These are phyloP conservation scores for Eucalyptus paniculata DNA, from an alignment of 345 rosid species.

Conservation along the genomic window DNA sequence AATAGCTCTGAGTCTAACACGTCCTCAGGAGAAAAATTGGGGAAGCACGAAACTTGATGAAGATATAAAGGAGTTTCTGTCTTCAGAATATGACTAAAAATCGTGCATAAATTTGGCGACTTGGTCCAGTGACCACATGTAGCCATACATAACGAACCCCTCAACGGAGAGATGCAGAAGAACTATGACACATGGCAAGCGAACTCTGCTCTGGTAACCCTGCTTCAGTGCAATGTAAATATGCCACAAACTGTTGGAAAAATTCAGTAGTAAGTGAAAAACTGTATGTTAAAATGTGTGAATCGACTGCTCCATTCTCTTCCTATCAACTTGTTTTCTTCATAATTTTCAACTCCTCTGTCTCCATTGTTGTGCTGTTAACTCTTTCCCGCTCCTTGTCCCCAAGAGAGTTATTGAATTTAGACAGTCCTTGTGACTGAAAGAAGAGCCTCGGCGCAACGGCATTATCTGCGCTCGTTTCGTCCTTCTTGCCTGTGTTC, in stretches of 20 bases:
- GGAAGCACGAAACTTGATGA: not conserved
- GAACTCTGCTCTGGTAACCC: no score
- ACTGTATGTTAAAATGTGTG: not conserved
- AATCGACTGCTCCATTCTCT: not conserved
- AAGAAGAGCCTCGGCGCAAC: not conserved
- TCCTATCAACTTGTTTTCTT: not conserved
- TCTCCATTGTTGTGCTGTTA: not conserved
- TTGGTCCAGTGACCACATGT: not conserved
- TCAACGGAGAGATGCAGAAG: not conserved
- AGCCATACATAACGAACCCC: not conserved
- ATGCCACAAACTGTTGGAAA: not conserved
- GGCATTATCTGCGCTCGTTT: not conserved
- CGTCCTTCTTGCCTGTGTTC: not conserved
- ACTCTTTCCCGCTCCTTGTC: not conserved
- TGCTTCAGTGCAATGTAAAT: not conserved
- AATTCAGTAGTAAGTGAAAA: not conserved
- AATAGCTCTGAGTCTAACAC: not conserved
- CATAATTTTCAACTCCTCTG: not conserved
- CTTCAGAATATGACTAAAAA: not conserved
- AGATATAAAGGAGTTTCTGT: not conserved
- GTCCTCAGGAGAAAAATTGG: not conserved
- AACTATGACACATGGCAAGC: not conserved
- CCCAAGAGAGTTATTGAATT: not conserved
- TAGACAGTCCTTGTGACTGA: not conserved
- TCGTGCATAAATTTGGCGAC: not conserved